Conservation (phyloP, 169 alveolate species). For the Perkinsus marinus region DNA sequence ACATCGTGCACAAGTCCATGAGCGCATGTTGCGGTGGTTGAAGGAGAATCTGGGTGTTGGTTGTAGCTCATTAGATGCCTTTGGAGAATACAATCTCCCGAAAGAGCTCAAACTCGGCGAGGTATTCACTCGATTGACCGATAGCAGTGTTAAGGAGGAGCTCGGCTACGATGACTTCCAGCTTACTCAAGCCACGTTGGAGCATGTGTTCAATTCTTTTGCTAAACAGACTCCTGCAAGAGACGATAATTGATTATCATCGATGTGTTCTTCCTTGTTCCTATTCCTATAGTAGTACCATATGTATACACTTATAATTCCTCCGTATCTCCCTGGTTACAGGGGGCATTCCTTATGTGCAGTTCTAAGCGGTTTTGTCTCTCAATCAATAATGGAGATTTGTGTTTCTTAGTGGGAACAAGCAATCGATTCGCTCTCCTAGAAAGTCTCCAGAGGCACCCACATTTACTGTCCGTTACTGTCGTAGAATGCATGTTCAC, state of each 20-base stretch:
- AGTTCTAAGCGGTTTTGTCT: neutral
- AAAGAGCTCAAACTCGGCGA: neutral
- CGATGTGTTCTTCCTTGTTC: neutral
- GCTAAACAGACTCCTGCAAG: constrained; percentile 23
- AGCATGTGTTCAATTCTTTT: constrained; percentile 51
- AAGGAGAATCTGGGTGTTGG: neutral
- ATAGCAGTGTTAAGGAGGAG: neutral
- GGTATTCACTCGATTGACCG: neutral
- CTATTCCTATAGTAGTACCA: neutral
- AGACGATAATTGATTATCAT: neutral
- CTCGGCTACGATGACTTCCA: constrained; percentile 39
- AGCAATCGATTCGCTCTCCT: no score
- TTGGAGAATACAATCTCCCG: neutral
- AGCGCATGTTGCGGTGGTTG: neutral
- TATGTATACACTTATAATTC: neutral
- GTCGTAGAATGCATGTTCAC: no score
- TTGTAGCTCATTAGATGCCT: neutral
- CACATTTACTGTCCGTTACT: no score
- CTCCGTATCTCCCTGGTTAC: neutral
- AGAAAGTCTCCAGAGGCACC: no score
- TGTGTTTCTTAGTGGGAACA: no score
- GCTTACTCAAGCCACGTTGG: constrained; percentile 48
- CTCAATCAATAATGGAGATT: neutral
- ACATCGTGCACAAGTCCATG: neutral
- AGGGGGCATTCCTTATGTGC: neutral